Conservation (phyloP, 495 filamentous ascomycete genomes). For the Aspergillus cristatus region DNA sequence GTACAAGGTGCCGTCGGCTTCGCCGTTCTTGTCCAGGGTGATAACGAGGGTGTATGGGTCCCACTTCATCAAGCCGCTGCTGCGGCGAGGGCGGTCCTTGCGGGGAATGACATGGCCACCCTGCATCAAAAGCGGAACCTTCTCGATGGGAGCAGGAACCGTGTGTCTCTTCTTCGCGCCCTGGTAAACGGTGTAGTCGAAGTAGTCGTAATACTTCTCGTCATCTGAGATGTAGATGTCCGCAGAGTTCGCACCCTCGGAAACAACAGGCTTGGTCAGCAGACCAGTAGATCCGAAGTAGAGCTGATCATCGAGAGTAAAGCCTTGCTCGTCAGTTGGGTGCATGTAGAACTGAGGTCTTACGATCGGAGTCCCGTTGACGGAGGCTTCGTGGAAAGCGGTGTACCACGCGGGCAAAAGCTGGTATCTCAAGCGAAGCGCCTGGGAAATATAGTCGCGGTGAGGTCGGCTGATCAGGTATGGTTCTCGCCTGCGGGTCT, state of each 20-base stretch:
- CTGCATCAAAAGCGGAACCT: conserved; percentile 80
- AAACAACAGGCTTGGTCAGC: conserved; percentile 77
- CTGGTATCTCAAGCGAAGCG: conserved; percentile 79
- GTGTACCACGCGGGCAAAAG: conserved; percentile 95
- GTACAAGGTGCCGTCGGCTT: conserved; percentile 76
- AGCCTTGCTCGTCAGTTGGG: conserved; percentile 76
- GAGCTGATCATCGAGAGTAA: conserved; percentile 85
- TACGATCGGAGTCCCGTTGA: conserved; percentile 77
- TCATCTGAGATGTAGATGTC: conserved; percentile 81
- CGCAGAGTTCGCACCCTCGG: conserved; percentile 59
- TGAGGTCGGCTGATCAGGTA: conserved; percentile 83
- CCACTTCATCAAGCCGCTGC: conserved; percentile 79
- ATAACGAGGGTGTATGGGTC: conserved; percentile 92
- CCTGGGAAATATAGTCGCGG: conserved; percentile 73
- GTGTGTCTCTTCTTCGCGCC: conserved; percentile 58
- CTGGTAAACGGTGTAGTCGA: conserved; percentile 65
- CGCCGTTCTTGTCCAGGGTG: conserved; percentile 56
- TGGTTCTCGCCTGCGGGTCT: conserved; percentile 86
- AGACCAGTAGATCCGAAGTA: conserved; percentile 82
- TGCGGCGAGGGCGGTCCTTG: conserved; percentile 76
- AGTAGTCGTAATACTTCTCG: conserved; percentile 90
- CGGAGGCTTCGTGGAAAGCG: conserved; percentile 80
- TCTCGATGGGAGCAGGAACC: conserved; percentile 69
- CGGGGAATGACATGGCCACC: conserved; percentile 88
- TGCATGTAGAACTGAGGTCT: conserved; percentile 87